A percentile compares a stretch with the other conserved stretches of the same genome.
Conservation (phyloP, 2,329 filamentous ascomycete species). For the Dactylonectria estremocensis region DNA sequence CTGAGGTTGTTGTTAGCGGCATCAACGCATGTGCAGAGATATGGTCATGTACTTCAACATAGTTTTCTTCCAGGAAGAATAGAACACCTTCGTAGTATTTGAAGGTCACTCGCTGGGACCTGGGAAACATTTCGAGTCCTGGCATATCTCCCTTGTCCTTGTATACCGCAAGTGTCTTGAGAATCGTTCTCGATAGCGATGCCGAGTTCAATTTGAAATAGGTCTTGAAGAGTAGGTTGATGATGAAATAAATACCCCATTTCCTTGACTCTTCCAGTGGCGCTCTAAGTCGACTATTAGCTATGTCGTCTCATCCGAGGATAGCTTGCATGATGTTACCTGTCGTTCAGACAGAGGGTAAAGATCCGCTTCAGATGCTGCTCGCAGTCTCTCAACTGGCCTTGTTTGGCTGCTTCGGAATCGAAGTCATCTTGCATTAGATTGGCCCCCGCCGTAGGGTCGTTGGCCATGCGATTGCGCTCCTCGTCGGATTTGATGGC, state of each 20-base stretch:
- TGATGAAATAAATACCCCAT: slow-evolving; percentile 97
- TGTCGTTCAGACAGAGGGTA: slow-evolving; percentile 89
- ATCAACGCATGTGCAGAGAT: slow-evolving; percentile 9
- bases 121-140: slow-evolving; percentile 83
- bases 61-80: slow-evolving; percentile 95
- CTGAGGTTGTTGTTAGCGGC: slow-evolving; percentile 55
- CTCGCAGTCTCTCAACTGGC: slow-evolving; percentile 91
- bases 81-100: slow-evolving; percentile 96
- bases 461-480: slow-evolving; percentile 57
- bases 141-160: slow-evolving; percentile 83
- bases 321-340: slow-evolving; percentile 65
- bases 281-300: slow-evolving; percentile 66
- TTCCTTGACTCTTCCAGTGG: slow-evolving; percentile 91
- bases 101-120: slow-evolving; percentile 93
- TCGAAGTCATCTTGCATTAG: slow-evolving; percentile 87
- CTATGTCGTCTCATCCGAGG: slow-evolving; percentile 3
- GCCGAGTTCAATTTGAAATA: slow-evolving; percentile 97
- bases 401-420: slow-evolving; percentile 81
- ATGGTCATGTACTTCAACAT: slow-evolving; percentile 72
- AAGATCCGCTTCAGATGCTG: slow-evolving; percentile 94
- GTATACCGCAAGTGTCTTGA: slow-evolving; percentile 86
- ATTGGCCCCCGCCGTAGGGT: slow-evolving; percentile 57
- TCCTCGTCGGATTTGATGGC: slow-evolving; percentile 92
- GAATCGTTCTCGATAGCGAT: slow-evolving; percentile 89
- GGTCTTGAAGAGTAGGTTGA: slow-evolving; percentile 97